Evolutionary conservation across 345 rosid species (phyloP).

Genomic region (Eucalyptus urophylla): DNA sequence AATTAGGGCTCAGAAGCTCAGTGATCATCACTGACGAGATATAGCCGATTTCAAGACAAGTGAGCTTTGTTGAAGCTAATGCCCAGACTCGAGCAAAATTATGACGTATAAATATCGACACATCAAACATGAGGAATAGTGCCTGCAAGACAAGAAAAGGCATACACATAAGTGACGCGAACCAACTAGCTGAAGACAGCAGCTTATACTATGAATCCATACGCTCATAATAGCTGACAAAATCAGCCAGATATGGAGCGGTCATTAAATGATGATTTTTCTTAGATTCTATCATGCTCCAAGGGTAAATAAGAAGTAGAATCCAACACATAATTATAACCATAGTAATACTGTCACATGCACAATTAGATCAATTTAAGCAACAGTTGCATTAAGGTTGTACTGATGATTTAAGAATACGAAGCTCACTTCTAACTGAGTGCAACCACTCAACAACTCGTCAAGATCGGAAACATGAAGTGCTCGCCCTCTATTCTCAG

Average conservation of each 20-base stretch:
- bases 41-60: conserved; percentile 77
- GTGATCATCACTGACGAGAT: conserved; percentile 70
- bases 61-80: conserved; percentile 59
- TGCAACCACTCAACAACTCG: conserved; percentile 71
- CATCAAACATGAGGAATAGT: conserved; percentile 66
- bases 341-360: neutral
- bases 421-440: conserved; percentile 73
- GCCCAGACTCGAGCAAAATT: conserved; percentile 60
- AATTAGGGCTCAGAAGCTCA: conserved; percentile 50
- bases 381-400: neutral
- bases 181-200: neutral
- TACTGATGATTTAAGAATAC: neutral
- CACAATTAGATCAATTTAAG: neutral
- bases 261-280: neutral
- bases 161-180: neutral
- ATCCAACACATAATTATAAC: neutral
- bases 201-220: neutral
- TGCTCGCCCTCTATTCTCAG: conserved; percentile 68
- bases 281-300: neutral
- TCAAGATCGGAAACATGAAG: conserved; percentile 61
- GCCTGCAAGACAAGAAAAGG: conserved; percentile 21
- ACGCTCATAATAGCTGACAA: neutral
- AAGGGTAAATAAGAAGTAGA: neutral
- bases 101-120: conserved; percentile 56
- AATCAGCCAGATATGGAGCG: neutral